phyloP scores from a whole-genome alignment of 1,284 basidiomycete genomes.

The Papiliotrema laurentii region DNA sequence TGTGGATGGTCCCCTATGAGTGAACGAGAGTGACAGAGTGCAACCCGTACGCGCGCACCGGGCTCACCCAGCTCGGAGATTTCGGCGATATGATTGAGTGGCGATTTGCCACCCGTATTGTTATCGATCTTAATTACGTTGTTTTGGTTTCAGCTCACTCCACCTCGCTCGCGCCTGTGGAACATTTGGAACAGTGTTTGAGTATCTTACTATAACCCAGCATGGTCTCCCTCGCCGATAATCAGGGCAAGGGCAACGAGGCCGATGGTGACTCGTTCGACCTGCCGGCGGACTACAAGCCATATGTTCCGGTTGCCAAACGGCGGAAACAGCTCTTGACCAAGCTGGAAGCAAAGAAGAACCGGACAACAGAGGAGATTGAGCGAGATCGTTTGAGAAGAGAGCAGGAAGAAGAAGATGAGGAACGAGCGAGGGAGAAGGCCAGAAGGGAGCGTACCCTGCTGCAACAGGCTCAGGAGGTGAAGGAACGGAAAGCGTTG shows the following conservation, averaged over 20 bases:
- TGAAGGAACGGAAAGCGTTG: conserved; percentile 70
- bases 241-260: too few relatives aligned
- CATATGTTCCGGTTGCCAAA: conserved; percentile 84
- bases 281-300: conserved; percentile 57
- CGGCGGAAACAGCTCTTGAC: conserved; percentile 74
- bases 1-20: too few relatives aligned
- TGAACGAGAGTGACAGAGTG: neutral
- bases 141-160: too few relatives aligned
- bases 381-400: conserved; percentile 56
- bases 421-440: conserved; percentile 66
- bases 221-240: neutral
- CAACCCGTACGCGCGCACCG: neutral
- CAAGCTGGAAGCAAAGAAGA: conserved; percentile 58
- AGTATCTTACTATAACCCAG: too few relatives aligned
- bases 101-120: conserved; percentile 5
- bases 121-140: too few relatives aligned
- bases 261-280: conserved; percentile 50
- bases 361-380: conserved; percentile 56
- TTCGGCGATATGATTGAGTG: conserved; percentile 1
- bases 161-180: too few relatives aligned
- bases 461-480: conserved; percentile 85
- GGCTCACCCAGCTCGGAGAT: neutral
- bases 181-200: too few relatives aligned
- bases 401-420: conserved; percentile 66
- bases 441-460: conserved; percentile 76